A percentile compares a stretch with the other conserved stretches of the same genome.
These are phyloP conservation scores for Ustilago cynodontis DNA, from an alignment of 1,284 basidiomycete genomes.

Conservation along the genomic window DNA sequence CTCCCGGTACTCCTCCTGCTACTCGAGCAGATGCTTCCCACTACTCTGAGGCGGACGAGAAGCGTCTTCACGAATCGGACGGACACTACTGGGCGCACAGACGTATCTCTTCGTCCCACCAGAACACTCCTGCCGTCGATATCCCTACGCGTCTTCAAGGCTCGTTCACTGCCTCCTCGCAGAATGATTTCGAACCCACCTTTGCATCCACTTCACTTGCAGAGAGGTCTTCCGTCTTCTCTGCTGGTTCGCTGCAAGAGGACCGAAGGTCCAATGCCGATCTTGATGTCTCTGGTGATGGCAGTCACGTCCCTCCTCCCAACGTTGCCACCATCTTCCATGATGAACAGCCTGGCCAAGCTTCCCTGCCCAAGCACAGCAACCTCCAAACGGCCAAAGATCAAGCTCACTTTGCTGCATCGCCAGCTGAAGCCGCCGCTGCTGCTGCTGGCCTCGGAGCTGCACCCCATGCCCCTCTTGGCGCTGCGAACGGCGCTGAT, in stretches of 20 bases:
- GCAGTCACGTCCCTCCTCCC: conserved; percentile 45
- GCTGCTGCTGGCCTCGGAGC: conserved; percentile 57
- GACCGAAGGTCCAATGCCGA: conserved; percentile 47
- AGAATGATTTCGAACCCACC: conserved; percentile 44
- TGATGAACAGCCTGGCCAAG: conserved; percentile 12
- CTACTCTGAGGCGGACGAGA: conserved; percentile 61
- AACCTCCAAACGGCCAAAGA: conserved; percentile 23
- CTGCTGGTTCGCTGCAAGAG: conserved; percentile 35
- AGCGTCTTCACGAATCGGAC: conserved; percentile 56
- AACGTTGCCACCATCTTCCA: conserved; percentile 50
- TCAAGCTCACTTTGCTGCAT: conserved; percentile 48
- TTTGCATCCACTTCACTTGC: conserved; percentile 41
- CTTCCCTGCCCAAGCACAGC: conserved; percentile 28
- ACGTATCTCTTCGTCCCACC: conserved; percentile 46
- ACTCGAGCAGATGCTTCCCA: conserved; percentile 48
- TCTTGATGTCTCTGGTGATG: conserved; percentile 50
- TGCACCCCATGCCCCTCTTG: conserved; percentile 28
- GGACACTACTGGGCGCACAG: conserved; percentile 56
- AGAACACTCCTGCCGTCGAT: conserved; percentile 35
- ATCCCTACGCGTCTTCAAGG: conserved; percentile 37
- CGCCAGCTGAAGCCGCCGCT: conserved; percentile 59
- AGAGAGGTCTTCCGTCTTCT: conserved; percentile 43
- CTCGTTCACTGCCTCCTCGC: conserved; percentile 41
- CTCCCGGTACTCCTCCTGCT: conserved; percentile 44
- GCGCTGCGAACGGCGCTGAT: conserved; percentile 14